These are phyloP conservation scores for Quercus lobata DNA, from an alignment of 331 rosid species.

Conservation along the genomic window DNA sequence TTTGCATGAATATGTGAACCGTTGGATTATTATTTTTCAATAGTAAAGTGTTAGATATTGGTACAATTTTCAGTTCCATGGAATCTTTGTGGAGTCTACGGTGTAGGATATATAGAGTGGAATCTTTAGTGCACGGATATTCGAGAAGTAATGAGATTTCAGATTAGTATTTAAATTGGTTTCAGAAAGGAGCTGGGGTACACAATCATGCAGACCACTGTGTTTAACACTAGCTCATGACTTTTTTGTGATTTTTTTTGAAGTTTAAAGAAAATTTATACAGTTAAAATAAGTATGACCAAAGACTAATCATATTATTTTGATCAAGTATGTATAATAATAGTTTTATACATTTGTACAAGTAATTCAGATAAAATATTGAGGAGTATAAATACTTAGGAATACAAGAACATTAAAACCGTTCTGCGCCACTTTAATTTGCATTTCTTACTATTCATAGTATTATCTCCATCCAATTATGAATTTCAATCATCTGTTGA, in stretches of 20 bases:
- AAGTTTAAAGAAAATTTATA: too few relatives aligned
- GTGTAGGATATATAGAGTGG: slow-evolving; percentile 1
- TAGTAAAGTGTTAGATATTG: slow-evolving; percentile 4
- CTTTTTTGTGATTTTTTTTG: slow-evolving; percentile 34
- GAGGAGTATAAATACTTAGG: too few relatives aligned
- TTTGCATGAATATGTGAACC: neutral
- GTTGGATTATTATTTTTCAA: neutral
- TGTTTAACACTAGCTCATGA: slow-evolving; percentile 44
- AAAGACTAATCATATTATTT: too few relatives aligned
- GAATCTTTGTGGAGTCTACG: neutral
- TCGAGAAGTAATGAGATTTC: slow-evolving; percentile 11
- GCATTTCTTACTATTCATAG: too few relatives aligned
- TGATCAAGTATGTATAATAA: too few relatives aligned
- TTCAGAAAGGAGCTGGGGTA: neutral
- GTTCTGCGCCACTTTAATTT: too few relatives aligned
- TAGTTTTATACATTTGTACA: too few relatives aligned
- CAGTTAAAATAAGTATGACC: too few relatives aligned
- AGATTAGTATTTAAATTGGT: neutral
- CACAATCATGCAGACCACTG: slow-evolving; percentile 46
- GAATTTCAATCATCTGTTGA: too few relatives aligned
- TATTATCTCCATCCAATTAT: too few relatives aligned
- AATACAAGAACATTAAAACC: too few relatives aligned
- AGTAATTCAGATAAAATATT: too few relatives aligned
- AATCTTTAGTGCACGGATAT: slow-evolving; percentile 34
- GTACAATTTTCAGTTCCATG: neutral